Evolutionary conservation across 306 rosid species (phyloP).

Genomic region (Oxytropis ochrocephala): DNA sequence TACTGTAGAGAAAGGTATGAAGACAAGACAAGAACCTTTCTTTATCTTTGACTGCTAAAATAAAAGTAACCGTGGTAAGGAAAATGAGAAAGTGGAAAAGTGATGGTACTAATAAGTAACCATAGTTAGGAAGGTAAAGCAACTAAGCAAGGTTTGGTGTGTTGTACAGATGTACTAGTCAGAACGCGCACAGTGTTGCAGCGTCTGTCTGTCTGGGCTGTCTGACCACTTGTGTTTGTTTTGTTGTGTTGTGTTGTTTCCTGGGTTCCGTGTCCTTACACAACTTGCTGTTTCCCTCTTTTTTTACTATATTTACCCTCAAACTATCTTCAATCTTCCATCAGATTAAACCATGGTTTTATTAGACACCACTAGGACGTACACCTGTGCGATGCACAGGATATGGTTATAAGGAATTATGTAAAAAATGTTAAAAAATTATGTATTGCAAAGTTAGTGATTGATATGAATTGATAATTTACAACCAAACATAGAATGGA

Average conservation of each 20-base stretch:
- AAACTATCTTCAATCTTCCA: too few species aligned
- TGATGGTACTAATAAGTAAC: constrained; percentile 23
- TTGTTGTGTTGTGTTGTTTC: constrained; percentile 36
- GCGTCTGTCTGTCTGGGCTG: too few species aligned
- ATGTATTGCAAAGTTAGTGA: too few species aligned
- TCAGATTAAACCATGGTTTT: too few species aligned
- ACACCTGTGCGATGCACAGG: too few species aligned
- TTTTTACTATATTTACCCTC: too few species aligned
- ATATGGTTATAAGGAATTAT: too few species aligned
- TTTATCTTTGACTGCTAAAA: background rate
- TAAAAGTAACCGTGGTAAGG: background rate
- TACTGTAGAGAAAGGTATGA: background rate
- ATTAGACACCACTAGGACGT: too few species aligned
- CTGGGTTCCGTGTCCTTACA: constrained; percentile 40
- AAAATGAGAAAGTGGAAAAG: background rate
- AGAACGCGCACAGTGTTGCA: constrained; percentile 25
- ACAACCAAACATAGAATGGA: too few species aligned
- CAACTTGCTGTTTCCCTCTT: too few species aligned
- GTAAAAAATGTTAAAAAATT: too few species aligned
- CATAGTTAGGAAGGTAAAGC: constrained; percentile 35
- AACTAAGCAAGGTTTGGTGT: constrained; percentile 26
- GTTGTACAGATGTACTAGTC: constrained; percentile 3
- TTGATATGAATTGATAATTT: too few species aligned
- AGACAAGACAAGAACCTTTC: background rate
- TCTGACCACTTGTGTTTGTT: constrained; percentile 42